These are phyloP conservation scores for Globisporangium spinosum DNA, from an alignment of 352 stramenopile species.

Conservation along the genomic window DNA sequence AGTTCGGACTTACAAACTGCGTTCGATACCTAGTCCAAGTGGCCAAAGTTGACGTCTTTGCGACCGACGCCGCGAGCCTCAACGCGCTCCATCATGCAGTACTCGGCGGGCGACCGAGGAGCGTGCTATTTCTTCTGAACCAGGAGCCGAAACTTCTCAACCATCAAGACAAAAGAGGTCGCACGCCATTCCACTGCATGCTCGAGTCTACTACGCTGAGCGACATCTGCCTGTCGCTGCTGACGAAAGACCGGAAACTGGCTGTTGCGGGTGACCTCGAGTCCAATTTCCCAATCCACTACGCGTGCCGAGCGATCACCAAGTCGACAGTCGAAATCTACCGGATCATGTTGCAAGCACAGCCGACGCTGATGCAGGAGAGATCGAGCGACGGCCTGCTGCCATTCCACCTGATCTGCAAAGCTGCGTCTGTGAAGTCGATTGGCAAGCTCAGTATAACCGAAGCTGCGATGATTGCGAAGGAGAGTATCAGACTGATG, in stretches of 20 bases:
- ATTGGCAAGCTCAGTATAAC: neutral
- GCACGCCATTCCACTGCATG: constrained; percentile 58
- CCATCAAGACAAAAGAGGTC: constrained; percentile 49
- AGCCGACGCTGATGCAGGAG: constrained; percentile 35
- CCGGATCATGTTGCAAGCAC: constrained; percentile 36
- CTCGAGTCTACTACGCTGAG: constrained; percentile 46
- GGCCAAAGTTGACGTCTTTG: constrained; percentile 44
- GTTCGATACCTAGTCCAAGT: constrained; percentile 42
- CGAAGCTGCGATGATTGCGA: constrained; percentile 22
- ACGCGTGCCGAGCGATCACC: constrained; percentile 53
- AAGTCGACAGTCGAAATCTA: constrained; percentile 41
- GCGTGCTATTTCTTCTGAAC: constrained; percentile 39
- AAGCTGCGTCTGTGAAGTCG: constrained; percentile 13
- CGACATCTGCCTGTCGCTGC: constrained; percentile 36
- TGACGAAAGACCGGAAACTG: constrained; percentile 31
- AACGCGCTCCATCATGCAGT: constrained; percentile 59
- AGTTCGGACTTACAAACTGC: constrained; percentile 33
- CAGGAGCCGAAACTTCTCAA: constrained; percentile 37
- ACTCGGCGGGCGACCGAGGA: constrained; percentile 29
- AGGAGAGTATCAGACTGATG: constrained; percentile 42
- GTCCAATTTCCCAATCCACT: constrained; percentile 55
- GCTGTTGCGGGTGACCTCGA: constrained; percentile 42
- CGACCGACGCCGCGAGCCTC: constrained; percentile 38
- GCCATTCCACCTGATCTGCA: constrained; percentile 54
- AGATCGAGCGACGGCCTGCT: constrained; percentile 33